A percentile compares a stretch with the other conserved stretches of the same genome.
Evolutionary conservation across 2,329 filamentous ascomycete genomes (phyloP).

Genomic region (Penicillium crustosum): DNA sequence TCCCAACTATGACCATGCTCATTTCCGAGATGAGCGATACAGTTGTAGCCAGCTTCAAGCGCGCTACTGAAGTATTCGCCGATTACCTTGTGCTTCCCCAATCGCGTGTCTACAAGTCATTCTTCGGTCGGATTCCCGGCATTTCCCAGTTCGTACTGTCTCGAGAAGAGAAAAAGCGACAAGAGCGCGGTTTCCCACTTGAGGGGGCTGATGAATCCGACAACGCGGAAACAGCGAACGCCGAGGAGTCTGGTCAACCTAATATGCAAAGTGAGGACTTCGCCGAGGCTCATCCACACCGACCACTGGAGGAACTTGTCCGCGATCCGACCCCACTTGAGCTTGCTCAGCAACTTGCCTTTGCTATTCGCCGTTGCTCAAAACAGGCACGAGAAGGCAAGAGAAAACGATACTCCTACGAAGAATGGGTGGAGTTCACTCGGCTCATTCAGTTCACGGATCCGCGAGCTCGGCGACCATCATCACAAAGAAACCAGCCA

Average conservation of each 20-base stretch:
- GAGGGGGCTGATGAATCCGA: constrained; percentile 34
- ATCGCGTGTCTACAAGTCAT: constrained; percentile 54
- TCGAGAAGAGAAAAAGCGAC: constrained; percentile 45
- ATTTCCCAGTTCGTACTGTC: constrained; percentile 41
- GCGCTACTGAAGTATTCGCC: constrained; percentile 59
- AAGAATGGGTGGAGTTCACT: constrained; percentile 85
- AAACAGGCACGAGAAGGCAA: constrained; percentile 60
- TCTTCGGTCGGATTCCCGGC: constrained; percentile 49
- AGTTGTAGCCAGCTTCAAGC: constrained; percentile 66
- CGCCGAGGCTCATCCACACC: constrained; percentile 9
- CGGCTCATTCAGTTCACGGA: constrained; percentile 64
- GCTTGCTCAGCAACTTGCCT: constrained; percentile 62
- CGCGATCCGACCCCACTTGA: constrained; percentile 54
- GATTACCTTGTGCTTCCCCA: constrained; percentile 67
- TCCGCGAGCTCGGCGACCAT: constrained; percentile 25
- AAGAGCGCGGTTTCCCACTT: constrained; percentile 50
- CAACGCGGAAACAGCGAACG: constrained; percentile 8
- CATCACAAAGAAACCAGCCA: not conserved
- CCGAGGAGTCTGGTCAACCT: not conserved
- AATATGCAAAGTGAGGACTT: not conserved
- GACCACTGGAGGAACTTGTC: constrained; percentile 48
- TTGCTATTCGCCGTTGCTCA: constrained; percentile 67
- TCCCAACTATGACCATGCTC: constrained; percentile 85
- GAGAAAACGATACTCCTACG: constrained; percentile 69
- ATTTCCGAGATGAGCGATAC: constrained; percentile 84